phyloP scores from a whole-genome alignment of 805 yeast species.

The Candida maesae region DNA sequence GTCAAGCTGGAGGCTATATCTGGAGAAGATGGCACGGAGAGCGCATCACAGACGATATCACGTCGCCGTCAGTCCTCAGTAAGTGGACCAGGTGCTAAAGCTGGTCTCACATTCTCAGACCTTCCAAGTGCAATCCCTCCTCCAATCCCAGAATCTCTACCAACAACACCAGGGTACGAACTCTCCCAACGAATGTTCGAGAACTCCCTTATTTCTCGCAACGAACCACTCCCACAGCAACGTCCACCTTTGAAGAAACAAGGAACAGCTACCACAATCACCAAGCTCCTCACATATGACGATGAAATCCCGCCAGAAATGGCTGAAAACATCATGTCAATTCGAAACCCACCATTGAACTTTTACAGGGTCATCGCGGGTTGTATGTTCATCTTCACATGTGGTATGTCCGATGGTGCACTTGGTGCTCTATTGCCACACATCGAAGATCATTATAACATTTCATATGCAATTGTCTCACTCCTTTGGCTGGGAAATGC shows the following conservation, averaged over 20 bases:
- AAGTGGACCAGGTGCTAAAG: not conserved
- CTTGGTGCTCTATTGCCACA: constrained; percentile 58
- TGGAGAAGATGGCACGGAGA: not conserved
- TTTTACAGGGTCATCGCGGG: constrained; percentile 38
- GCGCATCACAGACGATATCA: constrained; percentile 2
- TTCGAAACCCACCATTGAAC: constrained; percentile 46
- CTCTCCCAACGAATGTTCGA: constrained; percentile 18
- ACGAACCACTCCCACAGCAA: constrained; percentile 1
- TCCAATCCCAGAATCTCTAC: constrained; percentile 38
- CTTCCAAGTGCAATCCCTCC: constrained; percentile 27
- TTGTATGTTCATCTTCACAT: constrained; percentile 37
- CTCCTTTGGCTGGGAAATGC: constrained; percentile 57
- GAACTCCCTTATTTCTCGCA: constrained; percentile 1
- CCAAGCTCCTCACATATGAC: constrained; percentile 10
- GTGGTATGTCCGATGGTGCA: constrained; percentile 52
- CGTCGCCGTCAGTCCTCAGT: constrained; percentile 15
- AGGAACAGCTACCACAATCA: constrained; percentile 12
- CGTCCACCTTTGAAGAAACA: constrained; percentile 13
- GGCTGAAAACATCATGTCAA: constrained; percentile 20
- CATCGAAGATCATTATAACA: constrained; percentile 45
- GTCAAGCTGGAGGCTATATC: not conserved
- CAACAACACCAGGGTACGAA: constrained; percentile 39
- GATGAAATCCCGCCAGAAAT: constrained; percentile 4
- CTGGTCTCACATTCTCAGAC: constrained; percentile 14
- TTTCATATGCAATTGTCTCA: constrained; percentile 52